phyloP scores from a whole-genome alignment of 257 asterid species.

The Marsdenia floribunda region DNA sequence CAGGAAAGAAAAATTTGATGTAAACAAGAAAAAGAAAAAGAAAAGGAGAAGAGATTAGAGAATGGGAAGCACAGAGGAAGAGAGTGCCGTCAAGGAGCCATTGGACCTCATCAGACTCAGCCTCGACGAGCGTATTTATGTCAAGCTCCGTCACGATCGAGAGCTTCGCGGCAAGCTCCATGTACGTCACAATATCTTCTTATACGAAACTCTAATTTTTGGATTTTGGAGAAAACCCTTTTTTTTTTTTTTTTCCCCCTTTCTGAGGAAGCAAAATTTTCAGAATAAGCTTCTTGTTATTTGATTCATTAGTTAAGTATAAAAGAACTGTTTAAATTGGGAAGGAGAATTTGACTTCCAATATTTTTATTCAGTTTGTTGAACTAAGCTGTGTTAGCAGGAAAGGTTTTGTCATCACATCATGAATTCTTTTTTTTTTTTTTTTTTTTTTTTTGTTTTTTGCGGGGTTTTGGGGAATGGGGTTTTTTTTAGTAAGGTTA shows the following conservation, averaged over 20 bases:
- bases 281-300: not conserved
- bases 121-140: slow-evolving; percentile 97
- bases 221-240: slow-evolving; percentile 9
- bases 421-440: not conserved
- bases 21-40: not conserved
- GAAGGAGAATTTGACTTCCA: not conserved
- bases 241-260: not conserved
- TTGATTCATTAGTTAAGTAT: not conserved
- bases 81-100: slow-evolving; percentile 97
- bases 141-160: slow-evolving; percentile 94
- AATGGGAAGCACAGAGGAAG: slow-evolving; percentile 95
- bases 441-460: too few relatives aligned
- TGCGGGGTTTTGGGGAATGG: not conserved
- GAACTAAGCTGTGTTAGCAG: not conserved
- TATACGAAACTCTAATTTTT: not conserved
- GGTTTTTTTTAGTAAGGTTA: too few relatives aligned
- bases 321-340: not conserved
- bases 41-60: not conserved
- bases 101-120: slow-evolving; percentile 98
- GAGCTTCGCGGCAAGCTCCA: slow-evolving; percentile 99
- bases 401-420: not conserved
- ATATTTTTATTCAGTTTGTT: not conserved
- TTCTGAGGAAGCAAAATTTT: not conserved
- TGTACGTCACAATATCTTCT: slow-evolving; percentile 20
- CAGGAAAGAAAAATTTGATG: not conserved